A percentile compares a stretch with the other conserved stretches of the same genome.
Conservation (phyloP, 1,284 basidiomycete genomes). For the Cryptococcus sp. region DNA sequence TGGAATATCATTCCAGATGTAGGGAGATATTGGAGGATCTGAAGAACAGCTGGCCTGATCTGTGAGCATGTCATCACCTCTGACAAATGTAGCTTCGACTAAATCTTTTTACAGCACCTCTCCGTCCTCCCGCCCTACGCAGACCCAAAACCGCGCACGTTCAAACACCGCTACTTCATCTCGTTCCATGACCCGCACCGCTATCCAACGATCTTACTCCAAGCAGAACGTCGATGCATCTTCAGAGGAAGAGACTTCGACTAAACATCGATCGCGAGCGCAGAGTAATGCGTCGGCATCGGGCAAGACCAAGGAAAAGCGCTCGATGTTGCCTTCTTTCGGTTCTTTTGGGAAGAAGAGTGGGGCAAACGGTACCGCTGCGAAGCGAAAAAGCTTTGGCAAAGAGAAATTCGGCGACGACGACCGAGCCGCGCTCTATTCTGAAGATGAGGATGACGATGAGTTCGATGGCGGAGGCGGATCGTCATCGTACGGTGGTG, state of each 20-base stretch:
- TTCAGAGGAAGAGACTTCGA: slow-evolving; percentile 37
- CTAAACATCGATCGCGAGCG: slow-evolving; percentile 41
- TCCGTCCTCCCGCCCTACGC: slow-evolving; percentile 28
- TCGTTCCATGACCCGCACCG: slow-evolving; percentile 22
- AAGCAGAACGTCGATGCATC: slow-evolving; percentile 19
- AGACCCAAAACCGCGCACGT: slow-evolving; percentile 9
- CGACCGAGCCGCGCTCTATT: slow-evolving; percentile 53
- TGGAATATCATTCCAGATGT: slow-evolving; percentile 71
- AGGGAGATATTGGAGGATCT: slow-evolving; percentile 68
- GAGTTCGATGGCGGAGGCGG: slow-evolving; percentile 43
- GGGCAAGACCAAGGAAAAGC: slow-evolving; percentile 32
- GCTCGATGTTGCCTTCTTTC: slow-evolving; percentile 44
- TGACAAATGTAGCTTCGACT: not conserved
- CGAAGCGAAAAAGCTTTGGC: slow-evolving; percentile 50
- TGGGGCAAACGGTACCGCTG: slow-evolving; percentile 20
- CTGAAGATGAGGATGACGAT: slow-evolving; percentile 48
- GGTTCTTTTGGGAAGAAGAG: slow-evolving; percentile 47
- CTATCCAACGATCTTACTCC: slow-evolving; percentile 18
- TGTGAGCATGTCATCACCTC: not conserved
- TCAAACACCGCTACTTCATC: slow-evolving; percentile 22
- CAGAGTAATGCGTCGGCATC: slow-evolving; percentile 43
- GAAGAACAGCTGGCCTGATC: slow-evolving; percentile 63
- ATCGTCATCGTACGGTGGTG: slow-evolving; percentile 1
- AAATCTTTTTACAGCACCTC: not conserved
- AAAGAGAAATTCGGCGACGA: slow-evolving; percentile 59